Base-by-base conservation (phyloP, 495 filamentous ascomycete genomes). In the Annulohypoxylon nitens region DNA sequence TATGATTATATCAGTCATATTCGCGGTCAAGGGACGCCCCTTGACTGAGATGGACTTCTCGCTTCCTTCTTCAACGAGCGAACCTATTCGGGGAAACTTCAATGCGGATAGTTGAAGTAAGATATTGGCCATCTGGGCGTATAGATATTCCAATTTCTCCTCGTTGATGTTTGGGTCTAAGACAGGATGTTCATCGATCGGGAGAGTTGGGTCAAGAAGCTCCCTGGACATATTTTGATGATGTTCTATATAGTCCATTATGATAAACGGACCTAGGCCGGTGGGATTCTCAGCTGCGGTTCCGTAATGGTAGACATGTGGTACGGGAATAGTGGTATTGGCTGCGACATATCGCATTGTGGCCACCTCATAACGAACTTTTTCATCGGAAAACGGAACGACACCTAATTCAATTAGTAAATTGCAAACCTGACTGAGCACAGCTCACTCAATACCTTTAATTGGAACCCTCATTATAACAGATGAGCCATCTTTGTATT, bases 241-340 rank as follows among this genome's bases (percentile, higher is more conserved):
- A 64, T 84, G 75, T 7, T 81, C 69, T 23, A 85, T 75, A 67
- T 83, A 83, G 11, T 85, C 79, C 77, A 85, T 84, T 45, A 86
- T 83, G 43, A 87, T 83, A 71, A 84, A 87, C 1, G 85, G 83
- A 7, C 82, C 79, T 47, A 86, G 37, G 1, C 76, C 71, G 7
- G 64, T 68, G 1, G 79, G 77, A 34, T 78, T 78, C 55, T 79
- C 72, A 1, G 60, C 72, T 23, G 76, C 73, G 4, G 68, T 75
- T 4, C 78, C 81, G 48, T 69, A 83, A 59, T 79, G 75, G 16
- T 80, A 77, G 55, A 55, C 48, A 68, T 73, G 11, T 16, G 84
- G 80, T 10, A 85, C 70, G 0, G 80, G 83, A 33, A 87, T 81
- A 4, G 76, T 78, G 12, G 83, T 85, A 30, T 81, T 71, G 10